These are phyloP conservation scores for Plectosphaerella sp. DNA, from an alignment of 2,329 filamentous ascomycete genomes.

Conservation along the genomic window DNA sequence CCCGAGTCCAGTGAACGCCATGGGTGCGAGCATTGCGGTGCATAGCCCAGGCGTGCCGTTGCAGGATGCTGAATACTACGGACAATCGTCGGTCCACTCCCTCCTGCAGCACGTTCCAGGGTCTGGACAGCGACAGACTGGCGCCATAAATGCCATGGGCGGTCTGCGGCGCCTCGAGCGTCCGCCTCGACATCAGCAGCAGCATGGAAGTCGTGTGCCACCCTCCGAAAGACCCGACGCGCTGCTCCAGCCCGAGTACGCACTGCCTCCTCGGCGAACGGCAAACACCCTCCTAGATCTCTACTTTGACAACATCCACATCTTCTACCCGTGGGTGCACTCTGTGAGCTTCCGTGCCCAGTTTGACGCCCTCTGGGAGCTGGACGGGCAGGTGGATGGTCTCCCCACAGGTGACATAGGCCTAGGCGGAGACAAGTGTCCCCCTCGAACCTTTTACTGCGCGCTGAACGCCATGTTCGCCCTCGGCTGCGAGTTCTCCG, in stretches of 20 bases:
- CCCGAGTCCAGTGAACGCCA: neutral
- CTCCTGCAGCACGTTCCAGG: neutral
- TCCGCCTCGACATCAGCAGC: neutral
- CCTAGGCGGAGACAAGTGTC: neutral
- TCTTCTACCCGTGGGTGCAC: neutral
- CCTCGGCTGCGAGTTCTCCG: slow-evolving; percentile 3
- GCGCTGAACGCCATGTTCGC: slow-evolving; percentile 3
- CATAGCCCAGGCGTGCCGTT: neutral
- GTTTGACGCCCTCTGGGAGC: neutral
- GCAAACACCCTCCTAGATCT: neutral
- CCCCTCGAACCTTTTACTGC: neutral
- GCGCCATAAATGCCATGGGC: neutral
- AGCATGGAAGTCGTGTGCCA: no score
- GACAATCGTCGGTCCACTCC: neutral
- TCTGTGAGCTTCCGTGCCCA: neutral
- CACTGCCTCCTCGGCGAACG: neutral
- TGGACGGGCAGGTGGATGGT: neutral
- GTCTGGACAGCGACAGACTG: neutral
- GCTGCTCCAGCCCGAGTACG: neutral
- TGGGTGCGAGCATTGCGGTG: neutral
- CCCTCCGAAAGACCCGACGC: neutral
- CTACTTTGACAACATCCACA: neutral
- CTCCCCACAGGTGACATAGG: neutral
- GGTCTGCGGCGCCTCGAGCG: neutral
- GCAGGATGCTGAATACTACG: neutral